Percentiles rank a stretch among this genome's conserved stretches.
phyloP scores from a whole-genome alignment of 192 early-diverging fungal genomes.

The Rhizophagus prolifer region DNA sequence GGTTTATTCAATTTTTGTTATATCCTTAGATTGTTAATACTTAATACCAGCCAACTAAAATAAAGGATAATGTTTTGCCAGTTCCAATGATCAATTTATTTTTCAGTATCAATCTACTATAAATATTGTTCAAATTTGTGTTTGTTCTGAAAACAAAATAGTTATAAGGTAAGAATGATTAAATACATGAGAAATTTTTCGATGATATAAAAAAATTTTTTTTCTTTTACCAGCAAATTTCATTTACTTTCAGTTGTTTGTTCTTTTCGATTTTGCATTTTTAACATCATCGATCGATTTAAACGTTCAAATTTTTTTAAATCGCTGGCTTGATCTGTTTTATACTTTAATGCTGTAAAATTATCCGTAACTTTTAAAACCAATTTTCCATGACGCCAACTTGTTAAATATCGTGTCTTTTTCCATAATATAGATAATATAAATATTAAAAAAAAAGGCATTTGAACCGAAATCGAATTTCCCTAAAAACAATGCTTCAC shows the following conservation, averaged over 20 bases:
- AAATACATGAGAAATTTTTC: too few relatives aligned
- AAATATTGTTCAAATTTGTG: too few relatives aligned
- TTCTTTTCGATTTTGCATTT: conserved; percentile 61
- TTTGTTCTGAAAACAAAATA: too few relatives aligned
- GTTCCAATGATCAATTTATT: too few relatives aligned
- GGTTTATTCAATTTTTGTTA: too few relatives aligned
- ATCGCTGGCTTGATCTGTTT: conserved; percentile 67
- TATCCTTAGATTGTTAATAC: too few relatives aligned
- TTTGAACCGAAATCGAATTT: not conserved
- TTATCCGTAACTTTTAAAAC: conserved; percentile 77
- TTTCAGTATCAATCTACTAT: too few relatives aligned
- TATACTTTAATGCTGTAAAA: conserved; percentile 66
- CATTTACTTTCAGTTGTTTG: not conserved
- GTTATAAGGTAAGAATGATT: too few relatives aligned
- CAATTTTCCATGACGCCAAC: conserved; percentile 68
- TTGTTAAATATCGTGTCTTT: conserved; percentile 68
- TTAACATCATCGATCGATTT: conserved; percentile 63
- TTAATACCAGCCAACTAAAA: too few relatives aligned
- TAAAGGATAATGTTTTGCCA: too few relatives aligned
- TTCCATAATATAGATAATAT: not conserved
- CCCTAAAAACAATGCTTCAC: conserved; percentile 37
- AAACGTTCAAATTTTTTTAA: conserved; percentile 71
- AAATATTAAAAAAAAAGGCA: too few relatives aligned
- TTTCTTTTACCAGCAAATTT: not conserved
- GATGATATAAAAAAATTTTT: not conserved